phyloP scores from a whole-genome alignment of 768 basidiomycete genomes.

The Boletus rubroflammeus region DNA sequence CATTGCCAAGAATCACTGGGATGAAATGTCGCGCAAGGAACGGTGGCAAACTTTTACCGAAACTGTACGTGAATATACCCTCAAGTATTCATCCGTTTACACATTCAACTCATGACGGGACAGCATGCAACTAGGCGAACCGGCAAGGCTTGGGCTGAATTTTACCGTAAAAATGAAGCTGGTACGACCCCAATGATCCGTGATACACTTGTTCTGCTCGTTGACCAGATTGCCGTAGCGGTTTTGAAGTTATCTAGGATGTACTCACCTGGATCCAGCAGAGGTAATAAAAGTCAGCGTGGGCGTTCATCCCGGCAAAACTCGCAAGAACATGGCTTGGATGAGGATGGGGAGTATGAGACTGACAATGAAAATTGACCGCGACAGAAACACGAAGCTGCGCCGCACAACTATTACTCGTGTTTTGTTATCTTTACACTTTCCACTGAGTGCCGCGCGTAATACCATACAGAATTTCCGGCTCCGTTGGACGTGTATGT shows the following conservation, averaged over 20 bases:
- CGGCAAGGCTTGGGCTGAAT: slow-evolving; percentile 58
- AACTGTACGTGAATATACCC: slow-evolving; percentile 37
- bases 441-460: slow-evolving; percentile 1
- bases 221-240: slow-evolving; percentile 15
- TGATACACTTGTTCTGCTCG: not conserved
- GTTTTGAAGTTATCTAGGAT: slow-evolving; percentile 25
- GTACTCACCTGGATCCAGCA: slow-evolving; percentile 19
- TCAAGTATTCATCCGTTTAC: not conserved
- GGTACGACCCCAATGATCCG: slow-evolving; percentile 34
- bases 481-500: not conserved
- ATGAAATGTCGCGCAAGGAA: slow-evolving; percentile 38
- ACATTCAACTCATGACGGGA: slow-evolving; percentile 1
- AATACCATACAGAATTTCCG: slow-evolving; percentile 2
- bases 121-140: slow-evolving; percentile 50
- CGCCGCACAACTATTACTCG: not conserved
- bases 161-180: slow-evolving; percentile 49
- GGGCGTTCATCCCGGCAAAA: slow-evolving; percentile 24
- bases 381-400: not conserved
- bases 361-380: slow-evolving; percentile 16
- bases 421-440: slow-evolving; percentile 3
- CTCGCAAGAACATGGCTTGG: slow-evolving; percentile 4
- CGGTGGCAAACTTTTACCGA: slow-evolving; percentile 55
- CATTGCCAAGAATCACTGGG: slow-evolving; percentile 50
- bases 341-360: slow-evolving; percentile 21
- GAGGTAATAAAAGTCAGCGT: slow-evolving; percentile 15